phyloP scores from a whole-genome alignment of 768 basidiomycete species.

The Galerina marginata region DNA sequence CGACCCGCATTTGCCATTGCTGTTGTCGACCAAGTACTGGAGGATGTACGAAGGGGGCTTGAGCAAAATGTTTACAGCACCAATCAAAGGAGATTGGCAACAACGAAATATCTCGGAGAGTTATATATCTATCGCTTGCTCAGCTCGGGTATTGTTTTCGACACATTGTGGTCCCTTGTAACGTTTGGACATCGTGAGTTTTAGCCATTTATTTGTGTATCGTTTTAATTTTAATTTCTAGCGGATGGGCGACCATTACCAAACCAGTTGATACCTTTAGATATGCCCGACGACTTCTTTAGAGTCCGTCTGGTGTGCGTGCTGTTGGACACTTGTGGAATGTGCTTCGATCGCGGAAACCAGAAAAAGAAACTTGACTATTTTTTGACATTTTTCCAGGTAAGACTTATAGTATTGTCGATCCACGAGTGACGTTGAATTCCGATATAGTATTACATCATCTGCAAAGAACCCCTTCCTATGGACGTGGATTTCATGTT shows the following conservation, averaged over 20 bases:
- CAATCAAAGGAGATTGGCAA: constrained; percentile 91
- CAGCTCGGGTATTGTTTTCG: constrained; percentile 89
- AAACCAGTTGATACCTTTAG: constrained; percentile 72
- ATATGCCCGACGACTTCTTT: constrained; percentile 97
- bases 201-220: background rate
- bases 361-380: constrained; percentile 93
- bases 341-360: constrained; percentile 95
- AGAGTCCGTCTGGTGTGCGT: constrained; percentile 90
- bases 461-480: constrained; percentile 88
- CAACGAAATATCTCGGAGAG: constrained; percentile 95
- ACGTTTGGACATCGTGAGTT: constrained; percentile 95
- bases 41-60: constrained; percentile 88
- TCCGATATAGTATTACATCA: constrained; percentile 71
- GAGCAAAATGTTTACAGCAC: constrained; percentile 95
- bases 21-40: constrained; percentile 93
- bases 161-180: constrained; percentile 91
- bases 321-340: constrained; percentile 92
- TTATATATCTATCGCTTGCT: constrained; percentile 95
- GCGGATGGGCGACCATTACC: constrained; percentile 91
- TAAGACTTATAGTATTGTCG: constrained; percentile 32
- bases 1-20: constrained; percentile 87
- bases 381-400: constrained; percentile 94
- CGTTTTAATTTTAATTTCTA: constrained; percentile 37
- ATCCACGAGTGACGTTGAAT: background rate
- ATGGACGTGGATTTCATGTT: constrained; percentile 99